Evolutionary conservation across 305 asterid genomes (phyloP), one percentile per base, ranked within the genome.

Genomic region (Rubia tinctorum): DNA sequence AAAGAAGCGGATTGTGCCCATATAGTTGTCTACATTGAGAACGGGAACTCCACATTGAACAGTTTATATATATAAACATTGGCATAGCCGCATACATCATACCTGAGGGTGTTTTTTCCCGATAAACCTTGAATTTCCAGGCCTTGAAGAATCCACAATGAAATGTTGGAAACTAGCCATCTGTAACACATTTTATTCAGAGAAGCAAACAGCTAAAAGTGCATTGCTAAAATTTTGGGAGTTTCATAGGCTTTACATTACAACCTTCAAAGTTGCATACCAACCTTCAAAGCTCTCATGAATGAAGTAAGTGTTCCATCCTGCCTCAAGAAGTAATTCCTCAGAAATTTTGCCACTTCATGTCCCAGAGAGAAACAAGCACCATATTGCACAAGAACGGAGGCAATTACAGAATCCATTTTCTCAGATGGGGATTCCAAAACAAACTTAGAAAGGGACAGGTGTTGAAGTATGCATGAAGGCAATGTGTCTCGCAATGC

Each of bases 231-330:
- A 20, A 8, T 39, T 49, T 44, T 66, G 34, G 13, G 71, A 66
- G 71, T 27, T 4, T 66, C 12, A 18, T 42, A 18, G 18, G 37
- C 20, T 13, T 4, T 22, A 40, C 42, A 27, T 3, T 40, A 74
- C 61, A 53, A 23, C 66, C 13, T n/a, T 58, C 55, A 18, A 40
- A 30, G 30, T 56, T 17, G 69, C 56, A 56, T 44, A 83, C 87
- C 73, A 73, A 91, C 98, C 98, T 80, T 90, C 71, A 95, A 73
- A 73, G 96, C 97, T 87, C 90, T 90, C 79, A 89, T 74, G 74
- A 95, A 92, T 68, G 92, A 88, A 67, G 92, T 87, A 70, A 95
- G 82, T 40, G 99, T 95, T 62, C 99, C 99, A 81, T 95, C 99
- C 78, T 92, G 96, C 78, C 86, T 87, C 78, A 84, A 63, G 83